Evolutionary conservation across 2,329 filamentous ascomycete species (phyloP).

Genomic region (Aspergillus fijiensis): DNA sequence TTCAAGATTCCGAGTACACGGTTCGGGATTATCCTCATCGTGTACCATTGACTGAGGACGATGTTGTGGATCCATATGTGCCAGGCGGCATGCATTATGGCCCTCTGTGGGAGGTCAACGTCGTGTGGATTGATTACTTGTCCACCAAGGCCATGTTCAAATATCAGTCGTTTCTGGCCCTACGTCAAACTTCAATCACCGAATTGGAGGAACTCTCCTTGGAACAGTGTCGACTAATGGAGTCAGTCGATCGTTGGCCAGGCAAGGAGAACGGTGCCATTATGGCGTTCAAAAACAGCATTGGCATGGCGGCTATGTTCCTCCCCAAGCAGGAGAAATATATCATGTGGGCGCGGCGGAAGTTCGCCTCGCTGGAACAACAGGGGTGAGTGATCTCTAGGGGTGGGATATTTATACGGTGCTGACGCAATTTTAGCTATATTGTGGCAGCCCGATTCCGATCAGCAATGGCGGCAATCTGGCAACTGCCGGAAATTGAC

Average conservation of each 20-base stretch:
- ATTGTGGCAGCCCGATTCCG: slow-evolving; percentile 76
- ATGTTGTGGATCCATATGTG: slow-evolving; percentile 73
- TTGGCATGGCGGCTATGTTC: slow-evolving; percentile 76
- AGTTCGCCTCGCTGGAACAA: slow-evolving; percentile 74
- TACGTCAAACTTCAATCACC: slow-evolving; percentile 51
- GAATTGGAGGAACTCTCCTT: slow-evolving; percentile 65
- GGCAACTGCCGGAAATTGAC: slow-evolving; percentile 67
- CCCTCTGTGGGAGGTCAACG: slow-evolving; percentile 71
- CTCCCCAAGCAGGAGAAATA: slow-evolving; percentile 73
- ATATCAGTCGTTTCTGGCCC: slow-evolving; percentile 64
- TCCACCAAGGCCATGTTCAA: slow-evolving; percentile 78
- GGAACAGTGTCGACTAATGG: slow-evolving; percentile 73
- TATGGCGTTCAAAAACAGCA: slow-evolving; percentile 69
- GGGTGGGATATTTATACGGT: slow-evolving; percentile 4
- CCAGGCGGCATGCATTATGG: slow-evolving; percentile 69
- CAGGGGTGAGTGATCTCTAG: slow-evolving; percentile 59
- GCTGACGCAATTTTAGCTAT: slow-evolving; percentile 58
- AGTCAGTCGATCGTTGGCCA: slow-evolving; percentile 72
- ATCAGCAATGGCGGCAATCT: slow-evolving; percentile 71
- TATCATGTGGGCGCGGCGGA: slow-evolving; percentile 74
- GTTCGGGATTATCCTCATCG: slow-evolving; percentile 63
- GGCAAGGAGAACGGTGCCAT: slow-evolving; percentile 68
- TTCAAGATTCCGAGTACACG: slow-evolving; percentile 62
- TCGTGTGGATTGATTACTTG: slow-evolving; percentile 73
- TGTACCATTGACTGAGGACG: slow-evolving; percentile 55